Evolutionary conservation across 2,329 filamentous ascomycete species (phyloP).

Genomic region (Penicillium olsonii): DNA sequence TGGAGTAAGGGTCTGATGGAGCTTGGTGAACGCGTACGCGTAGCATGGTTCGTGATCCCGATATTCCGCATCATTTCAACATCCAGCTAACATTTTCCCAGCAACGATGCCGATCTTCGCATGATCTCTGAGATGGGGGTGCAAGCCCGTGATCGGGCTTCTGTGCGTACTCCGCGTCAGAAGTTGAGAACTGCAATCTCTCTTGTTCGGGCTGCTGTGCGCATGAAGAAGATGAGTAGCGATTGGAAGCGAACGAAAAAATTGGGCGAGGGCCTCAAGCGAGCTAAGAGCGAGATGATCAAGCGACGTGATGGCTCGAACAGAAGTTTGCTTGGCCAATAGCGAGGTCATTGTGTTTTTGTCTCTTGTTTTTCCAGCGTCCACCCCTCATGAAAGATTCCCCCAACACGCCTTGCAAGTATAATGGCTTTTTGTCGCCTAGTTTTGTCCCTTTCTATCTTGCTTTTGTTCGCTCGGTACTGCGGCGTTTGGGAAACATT

Average conservation of each 20-base stretch:
- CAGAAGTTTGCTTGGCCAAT: slow-evolving; percentile 22
- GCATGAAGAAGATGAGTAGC: slow-evolving; percentile 48
- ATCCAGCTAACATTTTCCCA: slow-evolving; percentile 42
- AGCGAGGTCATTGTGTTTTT: slow-evolving; percentile 17
- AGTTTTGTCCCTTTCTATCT: slow-evolving; percentile 3
- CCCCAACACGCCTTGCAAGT: slow-evolving; percentile 23
- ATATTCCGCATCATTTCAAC: slow-evolving; percentile 3
- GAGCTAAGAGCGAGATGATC: slow-evolving; percentile 44
- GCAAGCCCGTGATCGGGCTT: slow-evolving; percentile 41
- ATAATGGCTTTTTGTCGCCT: slow-evolving; percentile 9
- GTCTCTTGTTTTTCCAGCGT: slow-evolving; percentile 22
- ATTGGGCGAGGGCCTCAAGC: slow-evolving; percentile 46
- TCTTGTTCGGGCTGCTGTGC: slow-evolving; percentile 45
- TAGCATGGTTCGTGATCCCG: slow-evolving; percentile 72
- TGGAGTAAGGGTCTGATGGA: slow-evolving; percentile 88
- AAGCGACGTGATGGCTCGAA: slow-evolving; percentile 37
- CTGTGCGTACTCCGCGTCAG: slow-evolving; percentile 37
- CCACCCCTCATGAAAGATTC: slow-evolving; percentile 25
- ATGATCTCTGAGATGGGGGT: slow-evolving; percentile 84
- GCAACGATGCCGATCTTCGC: slow-evolving; percentile 87
- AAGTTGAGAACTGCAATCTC: slow-evolving; percentile 47
- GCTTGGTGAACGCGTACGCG: slow-evolving; percentile 65
- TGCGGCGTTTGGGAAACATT: slow-evolving; percentile 2
- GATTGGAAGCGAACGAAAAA: slow-evolving; percentile 48
- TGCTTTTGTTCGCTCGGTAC: not conserved